These are phyloP conservation scores for Angomonas deanei DNA, from an alignment of 208 protist species.

Conservation along the genomic window DNA sequence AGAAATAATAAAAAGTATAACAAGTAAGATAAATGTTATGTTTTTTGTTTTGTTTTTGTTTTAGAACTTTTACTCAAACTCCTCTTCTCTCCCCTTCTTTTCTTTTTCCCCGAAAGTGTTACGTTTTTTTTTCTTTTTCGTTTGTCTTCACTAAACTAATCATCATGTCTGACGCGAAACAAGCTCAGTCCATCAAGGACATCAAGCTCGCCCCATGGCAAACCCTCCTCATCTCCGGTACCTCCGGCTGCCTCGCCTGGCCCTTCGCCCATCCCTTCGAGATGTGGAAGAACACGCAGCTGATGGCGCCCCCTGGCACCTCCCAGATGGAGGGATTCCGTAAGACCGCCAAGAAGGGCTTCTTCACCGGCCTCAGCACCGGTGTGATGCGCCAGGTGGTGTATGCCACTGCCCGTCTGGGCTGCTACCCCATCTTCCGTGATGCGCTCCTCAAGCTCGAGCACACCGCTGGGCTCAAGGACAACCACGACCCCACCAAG, in stretches of 20 bases:
- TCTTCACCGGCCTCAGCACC: conserved; percentile 80
- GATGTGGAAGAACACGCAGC: conserved; percentile 92
- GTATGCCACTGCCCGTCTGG: conserved; percentile 85
- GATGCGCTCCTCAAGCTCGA: conserved; percentile 61
- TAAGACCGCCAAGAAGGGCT: conserved; percentile 45
- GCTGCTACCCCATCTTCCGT: conserved; percentile 88
- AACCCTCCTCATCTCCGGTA: conserved; percentile 70
- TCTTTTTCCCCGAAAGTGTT: neutral
- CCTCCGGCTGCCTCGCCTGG: conserved; percentile 86
- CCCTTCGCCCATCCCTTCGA: conserved; percentile 90
- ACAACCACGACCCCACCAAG: conserved; percentile 24
- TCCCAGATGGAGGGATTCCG: conserved; percentile 39
- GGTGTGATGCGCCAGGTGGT: conserved; percentile 86
- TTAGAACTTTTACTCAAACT: neutral
- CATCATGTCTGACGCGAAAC: conserved; percentile 14
- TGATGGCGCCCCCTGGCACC: conserved; percentile 53
- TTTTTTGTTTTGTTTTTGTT: conserved; percentile 5
- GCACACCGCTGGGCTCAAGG: conserved; percentile 24
- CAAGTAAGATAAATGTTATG: neutral
- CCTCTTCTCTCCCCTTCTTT: neutral
- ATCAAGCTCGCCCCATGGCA: conserved; percentile 37
- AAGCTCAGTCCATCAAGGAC: conserved; percentile 11
- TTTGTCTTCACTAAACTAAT: neutral
- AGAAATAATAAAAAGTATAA: neutral
- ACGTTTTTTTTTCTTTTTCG: neutral